Evolutionary conservation across 805 yeast species (phyloP).

Genomic region (Kodamaea fukazawae): DNA sequence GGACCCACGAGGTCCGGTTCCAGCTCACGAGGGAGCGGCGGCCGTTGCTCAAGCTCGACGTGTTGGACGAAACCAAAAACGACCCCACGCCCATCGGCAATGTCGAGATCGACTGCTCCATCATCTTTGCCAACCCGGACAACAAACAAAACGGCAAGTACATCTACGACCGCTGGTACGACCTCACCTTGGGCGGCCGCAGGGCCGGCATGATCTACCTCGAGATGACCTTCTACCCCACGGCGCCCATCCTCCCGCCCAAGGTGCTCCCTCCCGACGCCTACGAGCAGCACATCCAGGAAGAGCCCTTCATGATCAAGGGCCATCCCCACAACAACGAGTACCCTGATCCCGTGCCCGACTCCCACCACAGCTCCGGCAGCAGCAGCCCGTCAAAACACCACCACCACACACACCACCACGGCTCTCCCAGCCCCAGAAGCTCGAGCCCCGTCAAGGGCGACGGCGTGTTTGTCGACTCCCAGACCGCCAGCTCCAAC

Average conservation of each 20-base stretch:
- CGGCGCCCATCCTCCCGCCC: constrained; percentile 43
- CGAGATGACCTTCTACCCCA: constrained; percentile 89
- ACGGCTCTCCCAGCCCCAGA: background rate
- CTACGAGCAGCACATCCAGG: constrained; percentile 5
- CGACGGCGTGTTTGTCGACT: constrained; percentile 6
- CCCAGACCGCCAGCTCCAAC: background rate
- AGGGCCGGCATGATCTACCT: constrained; percentile 86
- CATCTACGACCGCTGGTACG: constrained; percentile 87
- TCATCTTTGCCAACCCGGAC: constrained; percentile 56
- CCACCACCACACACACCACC: background rate
- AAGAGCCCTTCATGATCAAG: constrained; percentile 2
- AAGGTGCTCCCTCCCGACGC: constrained; percentile 15
- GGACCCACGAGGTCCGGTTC: constrained; percentile 77
- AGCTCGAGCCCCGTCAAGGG: constrained; percentile 2
- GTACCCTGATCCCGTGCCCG: background rate
- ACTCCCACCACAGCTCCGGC: background rate
- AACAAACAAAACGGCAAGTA: constrained; percentile 50
- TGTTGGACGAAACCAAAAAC: constrained; percentile 80
- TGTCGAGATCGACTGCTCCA: constrained; percentile 70
- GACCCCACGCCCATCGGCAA: constrained; percentile 88
- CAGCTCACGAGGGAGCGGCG: constrained; percentile 60
- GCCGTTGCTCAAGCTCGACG: constrained; percentile 64
- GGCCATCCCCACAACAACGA: background rate
- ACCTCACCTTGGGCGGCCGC: constrained; percentile 59
- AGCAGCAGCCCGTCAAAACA: background rate